A percentile compares a stretch with the other conserved stretches of the same genome.
These are phyloP conservation scores for Quercus engelmannii DNA, from an alignment of 306 rosid genomes.

Conservation along the genomic window DNA sequence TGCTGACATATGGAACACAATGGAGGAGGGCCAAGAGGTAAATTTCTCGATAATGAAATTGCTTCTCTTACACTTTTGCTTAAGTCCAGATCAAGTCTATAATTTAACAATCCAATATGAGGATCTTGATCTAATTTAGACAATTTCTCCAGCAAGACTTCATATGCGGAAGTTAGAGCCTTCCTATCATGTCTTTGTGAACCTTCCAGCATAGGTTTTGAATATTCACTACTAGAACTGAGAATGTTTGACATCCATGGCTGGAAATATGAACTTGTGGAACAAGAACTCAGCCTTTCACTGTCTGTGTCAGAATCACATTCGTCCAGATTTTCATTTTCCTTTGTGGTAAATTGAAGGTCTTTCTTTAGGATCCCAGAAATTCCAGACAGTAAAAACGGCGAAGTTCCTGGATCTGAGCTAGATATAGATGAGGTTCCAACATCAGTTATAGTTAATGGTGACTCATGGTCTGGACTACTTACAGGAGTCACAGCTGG, in stretches of 20 bases:
- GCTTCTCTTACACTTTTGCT: constrained; percentile 81
- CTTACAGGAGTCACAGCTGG: constrained; percentile 75
- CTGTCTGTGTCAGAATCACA: constrained; percentile 59
- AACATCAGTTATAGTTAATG: constrained; percentile 68
- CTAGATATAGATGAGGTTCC: constrained; percentile 93
- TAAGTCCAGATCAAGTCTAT: constrained; percentile 55
- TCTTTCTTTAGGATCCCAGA: constrained; percentile 45
- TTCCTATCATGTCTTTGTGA: constrained; percentile 33
- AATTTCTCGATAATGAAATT: constrained; percentile 49
- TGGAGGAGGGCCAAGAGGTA: constrained; percentile 85
- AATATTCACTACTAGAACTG: constrained; percentile 44
- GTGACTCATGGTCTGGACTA: constrained; percentile 77
- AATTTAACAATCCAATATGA: constrained; percentile 36
- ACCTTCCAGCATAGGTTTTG: constrained; percentile 34
- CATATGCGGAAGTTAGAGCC: constrained; percentile 46
- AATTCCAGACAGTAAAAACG: constrained; percentile 44
- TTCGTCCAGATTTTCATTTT: constrained; percentile 41
- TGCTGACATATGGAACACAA: constrained; percentile 94
- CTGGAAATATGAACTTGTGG: constrained; percentile 54
- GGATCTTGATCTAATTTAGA: constrained; percentile 57
- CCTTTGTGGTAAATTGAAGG: constrained; percentile 35
- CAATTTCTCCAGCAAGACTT: constrained; percentile 54
- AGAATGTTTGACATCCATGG: constrained; percentile 63
- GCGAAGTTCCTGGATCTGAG: constrained; percentile 73
- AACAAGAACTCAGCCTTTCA: constrained; percentile 57